Percentiles rank a stretch among this genome's conserved stretches.
These are phyloP conservation scores for Aschersonia sp. DNA, from an alignment of 2,329 filamentous ascomycete species.

Conservation along the genomic window DNA sequence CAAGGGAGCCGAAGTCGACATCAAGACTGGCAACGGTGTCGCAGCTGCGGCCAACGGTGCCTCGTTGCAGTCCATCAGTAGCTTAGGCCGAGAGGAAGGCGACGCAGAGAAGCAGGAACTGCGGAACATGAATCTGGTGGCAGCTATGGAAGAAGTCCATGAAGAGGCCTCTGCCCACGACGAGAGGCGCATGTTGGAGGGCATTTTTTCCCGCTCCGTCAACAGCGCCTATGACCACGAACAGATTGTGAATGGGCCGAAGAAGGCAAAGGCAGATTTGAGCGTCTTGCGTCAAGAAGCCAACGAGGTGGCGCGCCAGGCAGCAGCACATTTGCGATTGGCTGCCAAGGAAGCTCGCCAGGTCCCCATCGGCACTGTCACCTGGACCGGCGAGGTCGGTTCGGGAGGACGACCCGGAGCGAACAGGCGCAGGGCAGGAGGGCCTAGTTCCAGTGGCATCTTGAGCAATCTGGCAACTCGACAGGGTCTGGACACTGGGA, in stretches of 20 bases:
- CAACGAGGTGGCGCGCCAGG: constrained; percentile 60
- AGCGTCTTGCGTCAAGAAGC: constrained; percentile 72
- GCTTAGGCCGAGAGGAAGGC: constrained; percentile 2
- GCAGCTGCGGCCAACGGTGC: constrained; percentile 1
- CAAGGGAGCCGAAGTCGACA: constrained; percentile 61
- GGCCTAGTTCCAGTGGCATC: constrained; percentile 38
- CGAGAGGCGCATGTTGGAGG: constrained; percentile 71
- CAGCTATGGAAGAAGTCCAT: constrained; percentile 49
- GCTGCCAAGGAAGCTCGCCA: constrained; percentile 57
- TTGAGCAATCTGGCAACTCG: constrained; percentile 42
- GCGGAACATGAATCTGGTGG: constrained; percentile 41
- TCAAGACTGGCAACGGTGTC: constrained; percentile 6
- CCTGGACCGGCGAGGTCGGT: constrained; percentile 83
- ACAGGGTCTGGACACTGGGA: constrained; percentile 32
- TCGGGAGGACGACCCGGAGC: constrained; percentile 56
- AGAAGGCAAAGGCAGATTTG: constrained; percentile 57
- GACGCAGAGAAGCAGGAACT: constrained; percentile 27
- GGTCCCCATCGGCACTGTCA: constrained; percentile 71
- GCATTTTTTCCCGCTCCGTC: constrained; percentile 76
- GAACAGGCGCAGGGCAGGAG: constrained; percentile 29
- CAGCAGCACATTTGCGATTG: constrained; percentile 59
- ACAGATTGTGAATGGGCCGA: constrained; percentile 67
- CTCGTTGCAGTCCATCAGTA: constrained; percentile 5
- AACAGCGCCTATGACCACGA: constrained; percentile 92
- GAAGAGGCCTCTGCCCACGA: constrained; percentile 36